Conservation (phyloP, 345 rosid genomes). For the Sisymbrium altissimum region DNA sequence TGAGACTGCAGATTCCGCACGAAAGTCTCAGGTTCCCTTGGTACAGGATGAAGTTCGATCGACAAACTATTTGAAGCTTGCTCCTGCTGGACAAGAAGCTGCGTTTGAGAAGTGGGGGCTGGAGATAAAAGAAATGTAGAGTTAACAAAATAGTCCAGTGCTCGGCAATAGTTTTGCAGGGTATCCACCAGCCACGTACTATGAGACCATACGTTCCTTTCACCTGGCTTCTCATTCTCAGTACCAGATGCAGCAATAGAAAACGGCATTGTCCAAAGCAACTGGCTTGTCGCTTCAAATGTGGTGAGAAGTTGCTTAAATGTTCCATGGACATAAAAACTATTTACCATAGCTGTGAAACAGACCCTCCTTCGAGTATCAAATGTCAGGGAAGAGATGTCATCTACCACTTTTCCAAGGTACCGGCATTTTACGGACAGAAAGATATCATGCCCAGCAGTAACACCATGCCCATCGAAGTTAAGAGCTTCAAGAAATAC, state of each 20-base stretch:
- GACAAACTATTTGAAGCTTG: conserved; percentile 85
- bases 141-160: conserved; percentile 84
- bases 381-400: conserved; percentile 68
- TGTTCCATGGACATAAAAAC: conserved; percentile 88
- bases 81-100: conserved; percentile 90
- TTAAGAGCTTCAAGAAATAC: conserved; percentile 75
- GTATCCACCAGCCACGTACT: conserved; percentile 79
- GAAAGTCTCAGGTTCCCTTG: conserved; percentile 87
- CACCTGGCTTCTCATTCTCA: conserved; percentile 68
- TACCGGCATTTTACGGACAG: conserved; percentile 86
- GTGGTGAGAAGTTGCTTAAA: conserved; percentile 87
- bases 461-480: conserved; percentile 67
- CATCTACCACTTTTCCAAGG: conserved; percentile 92
- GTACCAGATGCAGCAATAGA: conserved; percentile 45
- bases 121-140: conserved; percentile 65
- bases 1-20: conserved; percentile 85
- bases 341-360: conserved; percentile 81
- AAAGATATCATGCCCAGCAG: conserved; percentile 53
- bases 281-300: conserved; percentile 92
- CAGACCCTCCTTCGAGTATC: conserved; percentile 82
- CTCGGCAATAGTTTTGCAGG: conserved; percentile 72
- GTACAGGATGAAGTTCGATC: conserved; percentile 84
- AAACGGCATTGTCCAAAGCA: conserved; percentile 74
- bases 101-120: conserved; percentile 73
- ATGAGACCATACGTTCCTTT: conserved; percentile 61